phyloP scores from a whole-genome alignment of 2,329 filamentous ascomycete species.

The Exophiala phaeomuriformis region DNA sequence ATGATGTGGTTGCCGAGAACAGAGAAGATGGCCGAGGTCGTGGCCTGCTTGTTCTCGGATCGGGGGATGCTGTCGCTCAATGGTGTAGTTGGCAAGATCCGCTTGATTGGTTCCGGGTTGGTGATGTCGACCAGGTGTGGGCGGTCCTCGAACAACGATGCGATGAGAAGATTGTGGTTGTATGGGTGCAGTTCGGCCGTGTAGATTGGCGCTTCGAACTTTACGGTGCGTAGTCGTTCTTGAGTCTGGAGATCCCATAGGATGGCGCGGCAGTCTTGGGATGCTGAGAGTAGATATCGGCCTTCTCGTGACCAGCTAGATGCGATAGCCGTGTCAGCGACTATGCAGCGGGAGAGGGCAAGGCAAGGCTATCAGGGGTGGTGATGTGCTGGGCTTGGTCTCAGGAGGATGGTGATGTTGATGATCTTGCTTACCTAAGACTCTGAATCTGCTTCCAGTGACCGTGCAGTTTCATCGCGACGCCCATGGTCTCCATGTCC shows the following conservation, averaged over 20 bases:
- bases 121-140: slow-evolving; percentile 80
- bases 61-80: slow-evolving; percentile 56
- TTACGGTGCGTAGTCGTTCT: slow-evolving; percentile 68
- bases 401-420: too few relatives aligned
- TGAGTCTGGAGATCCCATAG: slow-evolving; percentile 83
- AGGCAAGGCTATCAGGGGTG: background rate
- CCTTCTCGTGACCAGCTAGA: slow-evolving; percentile 82
- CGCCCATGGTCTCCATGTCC: slow-evolving; percentile 94
- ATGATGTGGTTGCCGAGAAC: slow-evolving; percentile 80
- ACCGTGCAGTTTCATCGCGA: slow-evolving; percentile 85
- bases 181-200: slow-evolving; percentile 90
- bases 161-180: slow-evolving; percentile 79
- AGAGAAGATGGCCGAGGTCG: slow-evolving; percentile 86
- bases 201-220: slow-evolving; percentile 88
- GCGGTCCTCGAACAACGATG: slow-evolving; percentile 87
- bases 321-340: background rate
- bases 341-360: background rate
- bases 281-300: slow-evolving; percentile 82
- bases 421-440: slow-evolving; percentile 47
- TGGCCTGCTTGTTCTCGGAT: slow-evolving; percentile 90
- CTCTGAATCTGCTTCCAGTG: slow-evolving; percentile 93
- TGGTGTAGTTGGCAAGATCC: slow-evolving; percentile 72
- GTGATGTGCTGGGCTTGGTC: too few relatives aligned
- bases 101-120: slow-evolving; percentile 62
- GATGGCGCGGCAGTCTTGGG: slow-evolving; percentile 93